phyloP scores from a whole-genome alignment of 805 yeast genomes.

The Zygosaccharomyces pseudorouxii region DNA sequence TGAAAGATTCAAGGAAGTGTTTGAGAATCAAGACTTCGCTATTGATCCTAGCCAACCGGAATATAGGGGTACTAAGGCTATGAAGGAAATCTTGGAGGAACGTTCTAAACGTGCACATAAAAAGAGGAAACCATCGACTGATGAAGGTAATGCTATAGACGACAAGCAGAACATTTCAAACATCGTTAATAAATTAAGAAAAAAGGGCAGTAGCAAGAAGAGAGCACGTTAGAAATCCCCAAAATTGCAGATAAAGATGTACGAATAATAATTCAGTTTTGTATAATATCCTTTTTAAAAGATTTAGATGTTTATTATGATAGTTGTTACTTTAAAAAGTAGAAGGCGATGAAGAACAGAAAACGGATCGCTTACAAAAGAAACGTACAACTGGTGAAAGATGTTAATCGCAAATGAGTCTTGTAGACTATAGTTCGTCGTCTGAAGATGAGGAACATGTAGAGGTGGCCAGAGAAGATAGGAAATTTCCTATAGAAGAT shows the following conservation, averaged over 20 bases:
- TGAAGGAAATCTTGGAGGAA: constrained; percentile 77
- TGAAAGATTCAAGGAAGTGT: constrained; percentile 78
- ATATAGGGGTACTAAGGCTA: constrained; percentile 79
- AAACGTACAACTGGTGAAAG: not conserved
- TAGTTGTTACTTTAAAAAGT: not conserved
- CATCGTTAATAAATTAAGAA: constrained; percentile 50
- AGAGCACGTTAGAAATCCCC: not conserved
- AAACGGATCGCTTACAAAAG: not conserved
- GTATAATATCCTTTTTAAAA: not conserved
- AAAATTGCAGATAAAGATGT: not conserved
- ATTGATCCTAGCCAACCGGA: constrained; percentile 93
- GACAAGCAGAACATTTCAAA: constrained; percentile 16
- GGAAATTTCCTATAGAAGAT: not conserved
- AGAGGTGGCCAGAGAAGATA: not conserved
- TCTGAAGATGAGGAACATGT: not conserved
- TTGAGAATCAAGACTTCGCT: constrained; percentile 83
- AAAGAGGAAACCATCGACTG: constrained; percentile 13
- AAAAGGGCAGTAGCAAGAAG: constrained; percentile 32
- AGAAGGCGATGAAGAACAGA: not conserved
- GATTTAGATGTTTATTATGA: not conserved
- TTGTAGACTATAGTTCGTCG: constrained; percentile 4
- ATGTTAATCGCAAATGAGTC: constrained; percentile 2
- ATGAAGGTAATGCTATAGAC: constrained; percentile 6
- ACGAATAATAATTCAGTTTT: not conserved
- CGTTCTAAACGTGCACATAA: constrained; percentile 50